Conservation (phyloP, 768 basidiomycete genomes). For the Mycena sanguinolenta region DNA sequence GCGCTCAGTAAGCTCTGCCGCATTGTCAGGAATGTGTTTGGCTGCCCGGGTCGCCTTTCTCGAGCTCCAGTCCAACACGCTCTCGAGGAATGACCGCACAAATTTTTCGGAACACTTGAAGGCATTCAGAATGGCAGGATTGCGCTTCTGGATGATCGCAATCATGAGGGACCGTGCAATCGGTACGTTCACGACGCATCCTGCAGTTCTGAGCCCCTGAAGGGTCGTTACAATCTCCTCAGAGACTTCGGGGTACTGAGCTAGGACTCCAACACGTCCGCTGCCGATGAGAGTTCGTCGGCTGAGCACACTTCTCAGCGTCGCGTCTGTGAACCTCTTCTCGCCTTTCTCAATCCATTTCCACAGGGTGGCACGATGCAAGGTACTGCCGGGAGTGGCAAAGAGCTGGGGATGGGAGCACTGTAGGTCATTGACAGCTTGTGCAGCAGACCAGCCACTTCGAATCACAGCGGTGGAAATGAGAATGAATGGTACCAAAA, state of each 20-base stretch:
- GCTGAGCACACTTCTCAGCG: not conserved
- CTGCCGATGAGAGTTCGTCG: not conserved
- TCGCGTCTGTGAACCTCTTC: not conserved
- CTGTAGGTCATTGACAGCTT: not conserved
- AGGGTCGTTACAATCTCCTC: not conserved
- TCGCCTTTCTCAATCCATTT: not conserved
- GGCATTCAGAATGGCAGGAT: not conserved
- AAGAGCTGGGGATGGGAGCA: not conserved
- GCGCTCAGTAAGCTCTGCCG: not conserved
- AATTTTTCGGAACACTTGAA: not conserved
- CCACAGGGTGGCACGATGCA: not conserved
- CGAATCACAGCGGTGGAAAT: not conserved
- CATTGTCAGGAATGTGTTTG: not conserved
- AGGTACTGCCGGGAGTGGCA: not conserved
- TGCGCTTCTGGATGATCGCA: not conserved
- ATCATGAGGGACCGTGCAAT: not conserved
- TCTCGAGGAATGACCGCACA: not conserved
- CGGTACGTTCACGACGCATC: not conserved
- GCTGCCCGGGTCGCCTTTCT: not conserved
- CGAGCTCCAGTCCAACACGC: not conserved
- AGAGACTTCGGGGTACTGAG: not conserved
- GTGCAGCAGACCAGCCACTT: not conserved
- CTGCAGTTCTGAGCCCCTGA: not conserved
- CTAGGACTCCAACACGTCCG: not conserved
- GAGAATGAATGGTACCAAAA: not conserved